Evolutionary conservation across 2,329 filamentous ascomycete species (phyloP).

Genomic region (Pleurostoma richardsiae): DNA sequence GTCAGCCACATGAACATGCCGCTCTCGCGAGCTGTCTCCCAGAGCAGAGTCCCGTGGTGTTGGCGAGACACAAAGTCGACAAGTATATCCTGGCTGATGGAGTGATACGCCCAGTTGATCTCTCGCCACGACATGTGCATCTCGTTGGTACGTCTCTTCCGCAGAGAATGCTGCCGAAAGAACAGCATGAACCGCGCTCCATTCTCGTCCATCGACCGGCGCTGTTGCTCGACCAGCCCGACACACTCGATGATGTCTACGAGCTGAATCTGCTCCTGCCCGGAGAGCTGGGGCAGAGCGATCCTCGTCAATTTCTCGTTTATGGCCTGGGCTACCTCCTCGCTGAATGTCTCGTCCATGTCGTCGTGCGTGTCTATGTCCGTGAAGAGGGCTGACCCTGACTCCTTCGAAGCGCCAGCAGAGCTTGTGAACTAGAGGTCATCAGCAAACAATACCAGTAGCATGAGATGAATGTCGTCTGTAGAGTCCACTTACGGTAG

Average conservation of each 20-base stretch:
- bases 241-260: slow-evolving; percentile 82
- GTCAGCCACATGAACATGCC: slow-evolving; percentile 95
- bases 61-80: slow-evolving; percentile 77
- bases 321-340: slow-evolving; percentile 63
- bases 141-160: slow-evolving; percentile 59
- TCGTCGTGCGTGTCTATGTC: slow-evolving; percentile 30
- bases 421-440: slow-evolving; percentile 23
- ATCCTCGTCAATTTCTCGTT: slow-evolving; percentile 73
- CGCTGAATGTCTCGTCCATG: slow-evolving; percentile 62
- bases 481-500: slow-evolving; percentile 19
- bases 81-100: slow-evolving; percentile 82
- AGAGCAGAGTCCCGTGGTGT: slow-evolving; percentile 73
- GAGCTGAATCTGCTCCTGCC: slow-evolving; percentile 80
- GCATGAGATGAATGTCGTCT: background rate
- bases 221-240: slow-evolving; percentile 78
- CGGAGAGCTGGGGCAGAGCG: slow-evolving; percentile 73
- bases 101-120: slow-evolving; percentile 82
- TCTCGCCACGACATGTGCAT: slow-evolving; percentile 71
- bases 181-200: slow-evolving; percentile 84
- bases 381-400: slow-evolving; percentile 2
- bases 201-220: slow-evolving; percentile 85
- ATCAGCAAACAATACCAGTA: background rate
- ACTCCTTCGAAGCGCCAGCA: no score
- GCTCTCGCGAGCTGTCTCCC: slow-evolving; percentile 79
- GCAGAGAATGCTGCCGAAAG: slow-evolving; percentile 74